Conservation (phyloP, 148 eudicot genomes). For the Fagopyrum homotropicum region DNA sequence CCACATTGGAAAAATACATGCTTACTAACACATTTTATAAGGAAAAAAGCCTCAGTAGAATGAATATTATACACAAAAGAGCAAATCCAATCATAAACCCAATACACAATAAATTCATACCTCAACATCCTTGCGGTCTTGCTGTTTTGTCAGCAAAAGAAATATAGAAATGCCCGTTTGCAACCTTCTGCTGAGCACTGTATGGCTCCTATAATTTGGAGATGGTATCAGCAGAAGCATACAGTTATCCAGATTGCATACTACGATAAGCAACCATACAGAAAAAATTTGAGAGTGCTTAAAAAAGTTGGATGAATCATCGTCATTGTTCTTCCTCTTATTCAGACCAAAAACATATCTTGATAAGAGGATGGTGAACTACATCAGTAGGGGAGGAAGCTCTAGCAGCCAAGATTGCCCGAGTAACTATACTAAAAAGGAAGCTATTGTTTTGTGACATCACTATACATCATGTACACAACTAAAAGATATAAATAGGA, state of each 20-base stretch:
- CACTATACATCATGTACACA: background rate
- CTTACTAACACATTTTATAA: background rate
- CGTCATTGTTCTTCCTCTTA: background rate
- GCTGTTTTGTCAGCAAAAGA: constrained; percentile 87
- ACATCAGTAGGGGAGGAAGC: constrained; percentile 78
- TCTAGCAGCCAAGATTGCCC: constrained; percentile 64
- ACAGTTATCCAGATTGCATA: background rate
- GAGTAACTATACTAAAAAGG: constrained; percentile 38
- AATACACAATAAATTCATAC: constrained; percentile 27
- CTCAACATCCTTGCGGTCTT: constrained; percentile 95
- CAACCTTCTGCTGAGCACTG: constrained; percentile 72
- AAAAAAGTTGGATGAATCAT: background rate
- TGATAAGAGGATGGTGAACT: constrained; percentile 69
- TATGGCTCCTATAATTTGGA: constrained; percentile 54
- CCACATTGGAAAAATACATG: background rate
- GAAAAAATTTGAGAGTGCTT: no score
- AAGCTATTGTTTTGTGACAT: constrained; percentile 10
- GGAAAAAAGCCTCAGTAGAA: background rate
- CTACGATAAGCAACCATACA: background rate
- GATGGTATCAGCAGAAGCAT: background rate
- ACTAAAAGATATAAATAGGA: constrained; percentile 1
- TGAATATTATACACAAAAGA: background rate
- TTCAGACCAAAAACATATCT: constrained; percentile 32
- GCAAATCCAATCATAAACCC: background rate
- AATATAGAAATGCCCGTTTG: constrained; percentile 85